Percentiles rank a stretch among this genome's conserved stretches.
Conservation (phyloP, 2,329 filamentous ascomycete species). For the Fusarium annulatum region DNA sequence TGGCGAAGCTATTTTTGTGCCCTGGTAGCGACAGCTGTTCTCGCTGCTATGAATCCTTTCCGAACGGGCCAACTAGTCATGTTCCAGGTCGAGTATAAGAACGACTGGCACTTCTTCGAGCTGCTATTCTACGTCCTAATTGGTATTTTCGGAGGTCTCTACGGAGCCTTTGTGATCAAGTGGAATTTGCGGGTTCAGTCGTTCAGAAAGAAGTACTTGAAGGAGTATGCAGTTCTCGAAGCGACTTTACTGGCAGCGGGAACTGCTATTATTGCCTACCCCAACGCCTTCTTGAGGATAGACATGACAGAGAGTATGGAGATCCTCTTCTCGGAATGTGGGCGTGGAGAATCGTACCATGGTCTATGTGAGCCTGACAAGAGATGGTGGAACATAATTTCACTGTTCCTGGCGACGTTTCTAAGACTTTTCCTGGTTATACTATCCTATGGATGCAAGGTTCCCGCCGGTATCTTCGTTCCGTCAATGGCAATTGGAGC, state of each 20-base stretch:
- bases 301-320: conserved; percentile 99
- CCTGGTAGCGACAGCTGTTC: conserved; percentile 89
- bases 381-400: conserved; percentile 81
- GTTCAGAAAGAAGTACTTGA: conserved; percentile 92
- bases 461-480: conserved; percentile 97
- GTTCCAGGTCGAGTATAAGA: conserved; percentile 97
- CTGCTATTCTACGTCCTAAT: conserved; percentile 91
- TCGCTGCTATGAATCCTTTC: conserved; percentile 98
- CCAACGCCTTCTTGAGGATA: conserved; percentile 92
- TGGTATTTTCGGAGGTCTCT: conserved; percentile 92
- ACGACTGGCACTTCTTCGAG: conserved; percentile 98
- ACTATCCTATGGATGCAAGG: conserved; percentile 97
- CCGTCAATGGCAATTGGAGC: conserved; percentile 98
- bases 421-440: conserved; percentile 88
- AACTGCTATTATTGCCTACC: conserved; percentile 95
- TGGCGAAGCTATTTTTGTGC: conserved; percentile 99
- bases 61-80: conserved; percentile 97
- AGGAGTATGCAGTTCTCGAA: conserved; percentile 85
- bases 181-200: conserved; percentile 93
- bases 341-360: conserved; percentile 87
- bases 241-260: conserved; percentile 83
- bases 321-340: conserved; percentile 93
- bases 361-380: conserved; percentile 85
- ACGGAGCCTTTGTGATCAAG: conserved; percentile 97
- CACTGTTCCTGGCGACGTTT: conserved; percentile 81